Percentiles rank a stretch among this genome's conserved stretches.
These are phyloP conservation scores for Monosporozyma solicola DNA, from an alignment of 805 yeast species.

Conservation along the genomic window DNA sequence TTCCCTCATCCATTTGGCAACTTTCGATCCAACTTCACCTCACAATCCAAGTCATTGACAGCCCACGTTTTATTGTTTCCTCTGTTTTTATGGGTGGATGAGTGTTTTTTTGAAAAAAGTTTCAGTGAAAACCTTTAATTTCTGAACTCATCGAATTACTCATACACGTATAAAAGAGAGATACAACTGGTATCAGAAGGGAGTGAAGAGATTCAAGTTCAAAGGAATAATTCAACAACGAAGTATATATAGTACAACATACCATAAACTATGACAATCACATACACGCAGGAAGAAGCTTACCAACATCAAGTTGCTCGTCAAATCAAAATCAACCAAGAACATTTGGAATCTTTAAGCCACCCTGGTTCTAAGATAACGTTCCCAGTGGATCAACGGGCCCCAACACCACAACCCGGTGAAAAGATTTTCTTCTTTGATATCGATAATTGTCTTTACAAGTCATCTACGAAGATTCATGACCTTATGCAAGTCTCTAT, in stretches of 20 bases:
- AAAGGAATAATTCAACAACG: background rate
- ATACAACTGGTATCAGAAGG: background rate
- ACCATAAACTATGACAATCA: conserved; percentile 5
- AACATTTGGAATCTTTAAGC: conserved; percentile 26
- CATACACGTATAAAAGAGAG: no score
- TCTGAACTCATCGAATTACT: background rate
- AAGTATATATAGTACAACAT: background rate
- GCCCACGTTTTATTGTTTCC: no score
- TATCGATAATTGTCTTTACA: conserved; percentile 86
- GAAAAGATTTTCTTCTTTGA: conserved; percentile 65
- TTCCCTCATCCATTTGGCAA: no score
- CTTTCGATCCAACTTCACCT: no score
- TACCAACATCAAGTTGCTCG: conserved; percentile 16
- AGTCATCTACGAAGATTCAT: conserved; percentile 64
- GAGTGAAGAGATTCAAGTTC: background rate
- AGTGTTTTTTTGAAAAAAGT: background rate
- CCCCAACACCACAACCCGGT: conserved; percentile 24
- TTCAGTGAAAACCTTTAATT: background rate
- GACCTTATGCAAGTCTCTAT: conserved; percentile 83
- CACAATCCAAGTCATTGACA: no score
- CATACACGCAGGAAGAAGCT: background rate
- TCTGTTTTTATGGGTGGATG: background rate
- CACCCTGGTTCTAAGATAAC: conserved; percentile 30
- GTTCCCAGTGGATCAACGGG: conserved; percentile 22
- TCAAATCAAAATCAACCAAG: conserved; percentile 25